Evolutionary conservation across 2,329 filamentous ascomycete genomes (phyloP), one percentile per base, ranked within the genome.

Genomic region (Talaromyces verruculosus): DNA sequence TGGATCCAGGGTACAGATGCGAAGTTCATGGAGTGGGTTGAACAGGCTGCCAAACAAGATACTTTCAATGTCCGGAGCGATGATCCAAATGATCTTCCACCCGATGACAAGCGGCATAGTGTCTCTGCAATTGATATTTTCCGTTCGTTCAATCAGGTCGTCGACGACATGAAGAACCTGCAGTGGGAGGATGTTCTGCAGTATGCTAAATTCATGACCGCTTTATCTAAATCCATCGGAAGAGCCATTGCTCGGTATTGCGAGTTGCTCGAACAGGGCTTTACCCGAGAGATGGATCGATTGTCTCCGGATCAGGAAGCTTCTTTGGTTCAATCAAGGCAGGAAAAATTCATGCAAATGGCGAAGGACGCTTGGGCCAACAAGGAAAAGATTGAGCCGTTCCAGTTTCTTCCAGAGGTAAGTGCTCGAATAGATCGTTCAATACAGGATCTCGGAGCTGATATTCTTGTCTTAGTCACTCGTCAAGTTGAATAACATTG

Each of bases 401-500:
- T 98, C 79, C 93, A 98, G 69, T 99, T 99, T 80, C 95, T 93
- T 71, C 88, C 92, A 2, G 91, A 97, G 87, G 92, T 93, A 81
- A 79, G 84, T 77, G 30, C 39, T 60, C 8, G 13, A n/a, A 15
- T 1, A 1, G 49, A 19, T 30, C 13, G 7, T 15, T 25, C 15
- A n/a, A 19, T 55, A 25, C 2, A 25, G 22, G 15, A 58, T 10
- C 15, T 28, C 8, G 25, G 1, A 28, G 10, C 57, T 25, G 25
- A 43, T 61, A 66, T 59, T 61, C 25, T n/a, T 7, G 17, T 8
- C n/a, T 43, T 71, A 97, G 91, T 97, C 93, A 5, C 91, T 99
- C 72, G 93, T 99, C 68, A 99, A 98, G 79, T 86, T 99, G 71
- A 99, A 99, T 83, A 96, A 99, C 74, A 89, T 99, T 69, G 94